Evolutionary conservation across 2,329 filamentous ascomycete species (phyloP).

Genomic region (Fusarium chuoi): DNA sequence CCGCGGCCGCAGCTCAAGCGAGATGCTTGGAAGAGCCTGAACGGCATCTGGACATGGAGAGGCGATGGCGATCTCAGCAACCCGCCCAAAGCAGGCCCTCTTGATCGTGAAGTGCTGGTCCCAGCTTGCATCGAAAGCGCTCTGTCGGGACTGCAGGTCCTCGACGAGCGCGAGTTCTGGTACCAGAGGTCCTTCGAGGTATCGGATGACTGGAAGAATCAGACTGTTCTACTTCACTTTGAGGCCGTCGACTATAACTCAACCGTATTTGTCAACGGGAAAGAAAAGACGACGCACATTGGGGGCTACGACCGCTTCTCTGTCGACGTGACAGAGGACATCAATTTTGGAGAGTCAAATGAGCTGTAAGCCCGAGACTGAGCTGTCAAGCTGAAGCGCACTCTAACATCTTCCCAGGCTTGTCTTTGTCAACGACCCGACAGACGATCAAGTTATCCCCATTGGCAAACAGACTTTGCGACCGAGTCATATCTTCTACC

Average conservation of each 20-base stretch:
- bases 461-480: slow-evolving; percentile 71
- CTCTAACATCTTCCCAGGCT: not conserved
- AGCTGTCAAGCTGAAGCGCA: rapidly evolving
- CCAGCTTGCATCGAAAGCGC: slow-evolving; percentile 58
- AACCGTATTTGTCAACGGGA: slow-evolving; percentile 19
- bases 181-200: slow-evolving; percentile 51
- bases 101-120: slow-evolving; percentile 53
- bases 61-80: slow-evolving; percentile 35
- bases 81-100: slow-evolving; percentile 1
- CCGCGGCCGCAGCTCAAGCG: slow-evolving; percentile 67
- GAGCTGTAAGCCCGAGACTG: not conserved
- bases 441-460: slow-evolving; percentile 69
- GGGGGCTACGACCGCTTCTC: slow-evolving; percentile 30
- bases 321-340: slow-evolving; percentile 6
- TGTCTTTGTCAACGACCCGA: slow-evolving; percentile 74
- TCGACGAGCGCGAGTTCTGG: slow-evolving; percentile 58
- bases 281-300: slow-evolving; percentile 21
- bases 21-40: slow-evolving; percentile 64
- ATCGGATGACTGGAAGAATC: not conserved
- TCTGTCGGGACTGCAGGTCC: slow-evolving; percentile 59
- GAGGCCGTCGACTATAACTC: slow-evolving; percentile 34
- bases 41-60: slow-evolving; percentile 68
- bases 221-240: slow-evolving; percentile 20
- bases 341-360: slow-evolving; percentile 22
- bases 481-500: slow-evolving; percentile 75